phyloP scores from a whole-genome alignment of 495 filamentous ascomycete genomes.

The Chaetomidium leptoderma region DNA sequence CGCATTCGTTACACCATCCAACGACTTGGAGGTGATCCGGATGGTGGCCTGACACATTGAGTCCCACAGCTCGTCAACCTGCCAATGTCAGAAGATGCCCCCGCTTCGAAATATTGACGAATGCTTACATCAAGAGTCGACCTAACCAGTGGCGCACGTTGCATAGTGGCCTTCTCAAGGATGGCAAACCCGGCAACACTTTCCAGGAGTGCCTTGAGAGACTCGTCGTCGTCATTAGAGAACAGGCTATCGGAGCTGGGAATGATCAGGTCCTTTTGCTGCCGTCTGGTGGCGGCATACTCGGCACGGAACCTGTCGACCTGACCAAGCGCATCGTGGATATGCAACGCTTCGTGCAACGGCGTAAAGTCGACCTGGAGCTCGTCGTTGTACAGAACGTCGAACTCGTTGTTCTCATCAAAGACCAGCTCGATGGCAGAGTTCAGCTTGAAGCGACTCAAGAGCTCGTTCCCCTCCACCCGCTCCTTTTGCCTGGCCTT shows the following conservation, averaged over 20 bases:
- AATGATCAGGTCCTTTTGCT: constrained; percentile 85
- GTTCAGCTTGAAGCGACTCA: constrained; percentile 84
- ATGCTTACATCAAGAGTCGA: constrained; percentile 73
- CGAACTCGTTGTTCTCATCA: constrained; percentile 92
- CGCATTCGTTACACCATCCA: constrained; percentile 73
- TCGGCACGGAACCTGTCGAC: constrained; percentile 84
- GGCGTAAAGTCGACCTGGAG: constrained; percentile 91
- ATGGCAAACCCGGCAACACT: constrained; percentile 96
- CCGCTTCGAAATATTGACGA: background rate
- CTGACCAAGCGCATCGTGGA: constrained; percentile 90
- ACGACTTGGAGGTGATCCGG: constrained; percentile 67
- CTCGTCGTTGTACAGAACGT: constrained; percentile 89
- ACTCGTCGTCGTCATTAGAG: constrained; percentile 62
- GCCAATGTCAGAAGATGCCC: constrained; percentile 24
- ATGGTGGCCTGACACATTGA: constrained; percentile 92
- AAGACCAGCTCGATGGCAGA: constrained; percentile 93
- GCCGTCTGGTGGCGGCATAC: constrained; percentile 82
- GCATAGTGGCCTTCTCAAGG: constrained; percentile 90
- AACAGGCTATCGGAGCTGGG: constrained; percentile 69
- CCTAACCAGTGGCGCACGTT: constrained; percentile 71
- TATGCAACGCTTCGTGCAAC: constrained; percentile 92
- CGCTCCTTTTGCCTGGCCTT: constrained; percentile 78
- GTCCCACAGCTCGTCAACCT: constrained; percentile 97
- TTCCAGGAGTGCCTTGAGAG: constrained; percentile 81
- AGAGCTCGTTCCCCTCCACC: constrained; percentile 61